A percentile compares a stretch with the other conserved stretches of the same genome.
Conservation (phyloP, 805 yeast genomes). For the Yarrowia sp. region DNA sequence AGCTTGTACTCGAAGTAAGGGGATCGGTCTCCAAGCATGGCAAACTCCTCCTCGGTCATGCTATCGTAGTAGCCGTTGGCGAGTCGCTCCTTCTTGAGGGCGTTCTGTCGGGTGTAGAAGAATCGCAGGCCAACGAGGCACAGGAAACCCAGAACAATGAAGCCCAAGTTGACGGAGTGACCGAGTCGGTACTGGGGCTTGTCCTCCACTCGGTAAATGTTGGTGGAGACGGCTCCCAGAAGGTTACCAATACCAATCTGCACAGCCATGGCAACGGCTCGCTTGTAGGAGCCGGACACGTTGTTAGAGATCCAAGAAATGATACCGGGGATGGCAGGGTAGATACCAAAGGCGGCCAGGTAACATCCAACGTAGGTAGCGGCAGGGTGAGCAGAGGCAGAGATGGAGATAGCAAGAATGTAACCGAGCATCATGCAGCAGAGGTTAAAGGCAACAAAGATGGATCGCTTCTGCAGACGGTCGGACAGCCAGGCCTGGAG, state of each 20-base stretch:
- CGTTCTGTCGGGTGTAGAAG: slow-evolving; percentile 34
- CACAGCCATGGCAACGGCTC: slow-evolving; percentile 60
- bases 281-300: slow-evolving; percentile 63
- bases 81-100: slow-evolving; percentile 29
- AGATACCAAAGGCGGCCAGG: slow-evolving; percentile 60
- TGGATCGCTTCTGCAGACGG: slow-evolving; percentile 50
- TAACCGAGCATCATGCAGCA: slow-evolving; percentile 51
- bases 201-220: slow-evolving; percentile 59
- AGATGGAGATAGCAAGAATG: slow-evolving; percentile 56
- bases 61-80: slow-evolving; percentile 25
- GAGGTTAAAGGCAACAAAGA: slow-evolving; percentile 45
- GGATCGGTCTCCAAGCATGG: slow-evolving; percentile 32
- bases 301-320: slow-evolving; percentile 67
- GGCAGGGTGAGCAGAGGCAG: slow-evolving; percentile 48
- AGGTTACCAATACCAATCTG: slow-evolving; percentile 70
- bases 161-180: slow-evolving; percentile 57
- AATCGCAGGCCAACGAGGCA: slow-evolving; percentile 25
- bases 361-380: slow-evolving; percentile 62
- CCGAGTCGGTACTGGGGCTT: slow-evolving; percentile 64
- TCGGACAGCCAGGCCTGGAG: slow-evolving; percentile 44
- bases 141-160: slow-evolving; percentile 50
- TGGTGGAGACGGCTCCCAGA: slow-evolving; percentile 66
- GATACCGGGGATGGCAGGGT: slow-evolving; percentile 63
- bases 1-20: slow-evolving; percentile 38
- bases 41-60: slow-evolving; percentile 20